Percentiles rank a stretch among this genome's conserved stretches.
phyloP scores from a whole-genome alignment of 805 yeast genomes.

The Starmerella vaccinii region DNA sequence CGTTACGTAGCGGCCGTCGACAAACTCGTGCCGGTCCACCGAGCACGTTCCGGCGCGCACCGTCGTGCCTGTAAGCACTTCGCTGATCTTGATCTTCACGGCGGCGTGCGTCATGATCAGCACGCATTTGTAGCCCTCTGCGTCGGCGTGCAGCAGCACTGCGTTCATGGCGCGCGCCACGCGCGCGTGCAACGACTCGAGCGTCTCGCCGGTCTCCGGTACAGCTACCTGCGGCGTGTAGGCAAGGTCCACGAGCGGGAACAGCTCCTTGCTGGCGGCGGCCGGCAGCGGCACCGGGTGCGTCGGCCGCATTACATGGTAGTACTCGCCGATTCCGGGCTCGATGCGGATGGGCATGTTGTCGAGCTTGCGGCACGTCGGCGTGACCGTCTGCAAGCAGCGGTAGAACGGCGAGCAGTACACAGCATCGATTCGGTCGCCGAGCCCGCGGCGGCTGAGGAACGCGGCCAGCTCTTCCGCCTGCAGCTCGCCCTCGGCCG shows the following conservation, averaged over 20 bases:
- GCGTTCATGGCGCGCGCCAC: slow-evolving; percentile 43
- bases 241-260: slow-evolving; percentile 38
- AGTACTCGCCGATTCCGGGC: slow-evolving; percentile 89
- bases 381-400: slow-evolving; percentile 72
- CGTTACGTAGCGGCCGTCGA: slow-evolving; percentile 44
- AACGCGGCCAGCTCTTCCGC: slow-evolving; percentile 67
- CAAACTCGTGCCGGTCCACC: slow-evolving; percentile 48
- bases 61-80: slow-evolving; percentile 43
- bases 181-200: slow-evolving; percentile 56
- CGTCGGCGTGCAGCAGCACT: slow-evolving; percentile 48
- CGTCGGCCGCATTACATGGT: slow-evolving; percentile 52
- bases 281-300: slow-evolving; percentile 41
- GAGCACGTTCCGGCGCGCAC: slow-evolving; percentile 79
- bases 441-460: slow-evolving; percentile 30
- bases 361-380: slow-evolving; percentile 47
- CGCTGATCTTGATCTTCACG: slow-evolving; percentile 76
- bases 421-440: slow-evolving; percentile 47
- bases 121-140: slow-evolving; percentile 44
- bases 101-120: slow-evolving; percentile 90
- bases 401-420: slow-evolving; percentile 80
- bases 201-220: slow-evolving; percentile 60
- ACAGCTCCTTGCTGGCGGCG: slow-evolving; percentile 38
- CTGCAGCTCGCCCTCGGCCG: slow-evolving; percentile 80
- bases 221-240: slow-evolving; percentile 56
- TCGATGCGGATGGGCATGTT: slow-evolving; percentile 57